Evolutionary conservation across 768 basidiomycete genomes (phyloP).

Genomic region (Sporobolomyces phaffii): DNA sequence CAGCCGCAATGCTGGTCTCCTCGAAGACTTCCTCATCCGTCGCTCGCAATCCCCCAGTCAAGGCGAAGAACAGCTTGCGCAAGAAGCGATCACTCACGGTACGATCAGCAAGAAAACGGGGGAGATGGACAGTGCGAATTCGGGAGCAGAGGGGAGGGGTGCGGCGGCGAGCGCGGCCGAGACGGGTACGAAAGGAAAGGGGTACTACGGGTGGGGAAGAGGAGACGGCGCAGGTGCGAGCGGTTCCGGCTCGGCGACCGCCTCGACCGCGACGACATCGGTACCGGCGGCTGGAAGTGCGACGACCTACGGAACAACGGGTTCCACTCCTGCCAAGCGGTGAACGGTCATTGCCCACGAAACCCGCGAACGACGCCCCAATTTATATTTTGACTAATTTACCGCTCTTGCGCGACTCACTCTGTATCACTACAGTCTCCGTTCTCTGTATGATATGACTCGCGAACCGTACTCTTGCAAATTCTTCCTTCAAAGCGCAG

Average conservation of each 20-base stretch:
- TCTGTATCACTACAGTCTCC: too few species aligned
- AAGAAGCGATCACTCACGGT: not conserved
- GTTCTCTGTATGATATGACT: too few species aligned
- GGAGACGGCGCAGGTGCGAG: not conserved
- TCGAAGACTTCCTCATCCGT: slow-evolving; percentile 67
- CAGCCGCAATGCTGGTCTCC: slow-evolving; percentile 64
- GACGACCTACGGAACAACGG: not conserved
- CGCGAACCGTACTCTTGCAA: too few species aligned
- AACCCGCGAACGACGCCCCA: too few species aligned
- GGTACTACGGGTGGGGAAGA: not conserved
- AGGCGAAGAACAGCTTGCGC: slow-evolving; percentile 10
- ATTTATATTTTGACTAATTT: too few species aligned
- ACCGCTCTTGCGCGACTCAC: too few species aligned
- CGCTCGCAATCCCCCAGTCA: slow-evolving; percentile 1
- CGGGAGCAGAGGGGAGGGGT: not conserved
- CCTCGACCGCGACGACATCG: not conserved
- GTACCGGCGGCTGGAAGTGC: not conserved
- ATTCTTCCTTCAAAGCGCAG: too few species aligned
- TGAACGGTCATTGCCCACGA: not conserved
- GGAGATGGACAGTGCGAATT: slow-evolving; percentile 1
- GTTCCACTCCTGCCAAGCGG: not conserved
- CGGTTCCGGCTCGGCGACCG: not conserved
- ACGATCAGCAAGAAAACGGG: slow-evolving; percentile 22
- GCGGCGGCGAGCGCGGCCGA: not conserved
- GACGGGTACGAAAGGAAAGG: not conserved